These are phyloP conservation scores for Entophlyctis luteolus DNA, from an alignment of 192 early-diverging fungal genomes.

Conservation along the genomic window DNA sequence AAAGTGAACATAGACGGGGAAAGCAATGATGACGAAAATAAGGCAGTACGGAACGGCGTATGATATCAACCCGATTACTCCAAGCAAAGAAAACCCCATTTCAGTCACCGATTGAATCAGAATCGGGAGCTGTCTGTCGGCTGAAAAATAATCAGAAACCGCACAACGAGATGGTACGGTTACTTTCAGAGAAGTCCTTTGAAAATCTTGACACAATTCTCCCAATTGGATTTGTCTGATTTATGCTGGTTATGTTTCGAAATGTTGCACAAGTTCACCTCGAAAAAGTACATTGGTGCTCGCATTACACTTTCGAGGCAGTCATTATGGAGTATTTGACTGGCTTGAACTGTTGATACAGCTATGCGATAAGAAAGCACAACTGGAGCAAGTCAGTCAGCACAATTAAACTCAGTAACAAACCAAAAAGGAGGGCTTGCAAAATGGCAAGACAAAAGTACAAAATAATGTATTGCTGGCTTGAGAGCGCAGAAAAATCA, in stretches of 20 bases:
- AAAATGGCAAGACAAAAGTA: constrained; percentile 63
- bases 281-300: constrained; percentile 75
- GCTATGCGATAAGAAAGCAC: constrained; percentile 9
- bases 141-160: constrained; percentile 43
- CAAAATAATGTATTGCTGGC: constrained; percentile 55
- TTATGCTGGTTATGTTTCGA: background rate
- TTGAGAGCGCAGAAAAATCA: constrained; percentile 24
- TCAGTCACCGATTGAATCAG: background rate
- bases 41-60: constrained; percentile 22
- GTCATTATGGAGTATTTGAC: constrained; percentile 56
- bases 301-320: constrained; percentile 61
- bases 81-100: background rate
- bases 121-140: constrained; percentile 26
- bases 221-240: constrained; percentile 68
- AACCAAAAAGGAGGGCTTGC: constrained; percentile 49
- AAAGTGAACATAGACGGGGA: constrained; percentile 56
- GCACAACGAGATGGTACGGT: too few species aligned
- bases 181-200: constrained; percentile 62
- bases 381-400: background rate
- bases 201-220: constrained; percentile 66
- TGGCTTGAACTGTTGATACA: constrained; percentile 34
- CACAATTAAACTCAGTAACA: background rate
- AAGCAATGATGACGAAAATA: constrained; percentile 37
- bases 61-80: background rate
- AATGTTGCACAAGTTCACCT: too few species aligned